Conservation (phyloP, 2,329 filamentous ascomycete species). For the Cladosporium sphaerospermum region DNA sequence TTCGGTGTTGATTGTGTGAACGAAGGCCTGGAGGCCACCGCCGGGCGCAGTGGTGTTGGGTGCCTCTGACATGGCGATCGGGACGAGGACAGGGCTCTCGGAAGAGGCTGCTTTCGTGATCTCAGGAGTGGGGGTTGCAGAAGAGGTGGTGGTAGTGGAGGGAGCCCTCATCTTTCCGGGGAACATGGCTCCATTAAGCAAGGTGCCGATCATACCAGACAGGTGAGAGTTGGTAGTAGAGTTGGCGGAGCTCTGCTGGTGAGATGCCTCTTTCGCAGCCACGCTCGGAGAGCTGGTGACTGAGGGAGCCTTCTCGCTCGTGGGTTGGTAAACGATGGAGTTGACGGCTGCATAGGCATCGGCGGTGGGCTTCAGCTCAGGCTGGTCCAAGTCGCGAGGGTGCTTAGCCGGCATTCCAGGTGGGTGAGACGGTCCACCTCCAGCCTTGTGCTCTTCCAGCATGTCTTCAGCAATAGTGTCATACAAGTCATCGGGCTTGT, state of each 20-base stretch:
- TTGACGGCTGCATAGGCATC: not conserved
- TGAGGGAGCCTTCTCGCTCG: no score
- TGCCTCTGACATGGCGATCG: not conserved
- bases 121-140: not conserved
- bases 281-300: no score
- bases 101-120: not conserved
- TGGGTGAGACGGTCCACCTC: not conserved
- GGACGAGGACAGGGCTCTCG: not conserved
- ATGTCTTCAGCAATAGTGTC: not conserved
- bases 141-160: not conserved
- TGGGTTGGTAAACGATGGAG: no score
- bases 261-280: not conserved
- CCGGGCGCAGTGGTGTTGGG: slow-evolving; percentile 4
- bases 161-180: slow-evolving; percentile 2
- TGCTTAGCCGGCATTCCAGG: not conserved
- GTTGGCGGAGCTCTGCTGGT: not conserved
- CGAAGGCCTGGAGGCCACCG: not conserved
- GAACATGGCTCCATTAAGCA: slow-evolving; percentile 3
- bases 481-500: not conserved
- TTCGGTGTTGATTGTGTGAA: slow-evolving; percentile 4
- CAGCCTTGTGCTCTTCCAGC: not conserved
- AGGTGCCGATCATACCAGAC: not conserved
- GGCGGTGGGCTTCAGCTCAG: not conserved
- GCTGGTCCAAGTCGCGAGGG: no score
- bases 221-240: not conserved